These are phyloP conservation scores for Termitomyces sp. DNA, from an alignment of 768 basidiomycete species.

Conservation along the genomic window DNA sequence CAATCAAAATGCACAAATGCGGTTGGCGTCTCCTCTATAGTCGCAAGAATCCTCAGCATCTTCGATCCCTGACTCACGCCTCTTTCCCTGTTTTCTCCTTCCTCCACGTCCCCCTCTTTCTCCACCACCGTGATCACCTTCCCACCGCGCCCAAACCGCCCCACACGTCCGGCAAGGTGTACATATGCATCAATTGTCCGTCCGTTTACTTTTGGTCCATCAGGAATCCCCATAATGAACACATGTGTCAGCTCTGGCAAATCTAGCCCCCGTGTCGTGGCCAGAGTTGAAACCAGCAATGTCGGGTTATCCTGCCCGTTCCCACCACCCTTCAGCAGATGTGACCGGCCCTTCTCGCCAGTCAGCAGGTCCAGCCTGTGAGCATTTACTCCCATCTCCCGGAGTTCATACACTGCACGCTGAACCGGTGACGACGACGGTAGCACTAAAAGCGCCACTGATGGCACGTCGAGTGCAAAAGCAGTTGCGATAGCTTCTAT, in stretches of 20 bases:
- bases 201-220: constrained; percentile 37
- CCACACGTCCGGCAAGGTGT: constrained; percentile 74
- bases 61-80: constrained; percentile 30
- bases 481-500: constrained; percentile 68
- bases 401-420: constrained; percentile 63
- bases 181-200: constrained; percentile 56
- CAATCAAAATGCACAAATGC: constrained; percentile 53
- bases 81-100: constrained; percentile 1
- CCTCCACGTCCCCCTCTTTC: constrained; percentile 28
- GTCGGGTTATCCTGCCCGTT: constrained; percentile 47
- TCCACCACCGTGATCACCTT: constrained; percentile 66
- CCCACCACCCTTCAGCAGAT: constrained; percentile 36
- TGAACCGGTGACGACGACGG: constrained; percentile 59
- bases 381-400: constrained; percentile 64
- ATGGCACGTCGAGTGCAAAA: constrained; percentile 73
- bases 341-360: constrained; percentile 37
- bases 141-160: constrained; percentile 63
- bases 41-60: constrained; percentile 43
- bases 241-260: constrained; percentile 70
- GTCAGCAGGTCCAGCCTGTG: constrained; percentile 52
- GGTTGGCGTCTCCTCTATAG: constrained; percentile 42
- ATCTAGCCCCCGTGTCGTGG: constrained; percentile 73
- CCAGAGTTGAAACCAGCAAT: constrained; percentile 65
- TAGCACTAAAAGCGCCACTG: constrained; percentile 63
- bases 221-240: constrained; percentile 64